Evolutionary conservation across 805 yeast genomes (phyloP).

Genomic region (Candida glaebosa): DNA sequence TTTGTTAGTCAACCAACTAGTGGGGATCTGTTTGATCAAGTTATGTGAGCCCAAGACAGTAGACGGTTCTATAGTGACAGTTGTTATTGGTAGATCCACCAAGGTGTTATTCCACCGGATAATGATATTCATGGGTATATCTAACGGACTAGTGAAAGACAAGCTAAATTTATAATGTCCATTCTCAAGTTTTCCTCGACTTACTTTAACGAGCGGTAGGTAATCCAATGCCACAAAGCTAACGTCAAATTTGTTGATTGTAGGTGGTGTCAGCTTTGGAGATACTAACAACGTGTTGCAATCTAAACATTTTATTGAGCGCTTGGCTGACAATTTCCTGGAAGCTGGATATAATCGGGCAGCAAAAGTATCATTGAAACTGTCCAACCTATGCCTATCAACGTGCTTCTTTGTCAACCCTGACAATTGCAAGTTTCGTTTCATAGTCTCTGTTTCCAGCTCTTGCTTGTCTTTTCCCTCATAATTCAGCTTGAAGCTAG

Average conservation of each 20-base stretch:
- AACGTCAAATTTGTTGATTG: constrained; percentile 22
- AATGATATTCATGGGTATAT: constrained; percentile 16
- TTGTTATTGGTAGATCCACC: constrained; percentile 24
- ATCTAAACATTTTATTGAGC: constrained; percentile 22
- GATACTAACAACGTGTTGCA: constrained; percentile 25
- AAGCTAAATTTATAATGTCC: constrained; percentile 13
- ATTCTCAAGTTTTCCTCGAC: constrained; percentile 10
- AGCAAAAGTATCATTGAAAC: background rate
- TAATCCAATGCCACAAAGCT: constrained; percentile 34
- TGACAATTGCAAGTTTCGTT: background rate
- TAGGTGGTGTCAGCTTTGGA: constrained; percentile 26
- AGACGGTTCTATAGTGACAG: constrained; percentile 17
- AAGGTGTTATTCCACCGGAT: constrained; percentile 6
- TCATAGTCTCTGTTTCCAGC: background rate
- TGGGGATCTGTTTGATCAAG: constrained; percentile 31
- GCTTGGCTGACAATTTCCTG: constrained; percentile 21
- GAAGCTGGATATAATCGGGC: constrained; percentile 20
- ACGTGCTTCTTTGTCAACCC: background rate
- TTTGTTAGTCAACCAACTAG: constrained; percentile 25
- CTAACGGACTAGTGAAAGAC: constrained; percentile 32
- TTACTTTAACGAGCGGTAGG: constrained; percentile 24
- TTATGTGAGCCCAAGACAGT: constrained; percentile 13
- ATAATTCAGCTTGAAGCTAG: background rate
- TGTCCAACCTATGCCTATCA: background rate
- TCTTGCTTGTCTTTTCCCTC: background rate